These are phyloP conservation scores for Clarireedia monteithiana DNA, from an alignment of 2,329 filamentous ascomycete genomes.

Conservation along the genomic window DNA sequence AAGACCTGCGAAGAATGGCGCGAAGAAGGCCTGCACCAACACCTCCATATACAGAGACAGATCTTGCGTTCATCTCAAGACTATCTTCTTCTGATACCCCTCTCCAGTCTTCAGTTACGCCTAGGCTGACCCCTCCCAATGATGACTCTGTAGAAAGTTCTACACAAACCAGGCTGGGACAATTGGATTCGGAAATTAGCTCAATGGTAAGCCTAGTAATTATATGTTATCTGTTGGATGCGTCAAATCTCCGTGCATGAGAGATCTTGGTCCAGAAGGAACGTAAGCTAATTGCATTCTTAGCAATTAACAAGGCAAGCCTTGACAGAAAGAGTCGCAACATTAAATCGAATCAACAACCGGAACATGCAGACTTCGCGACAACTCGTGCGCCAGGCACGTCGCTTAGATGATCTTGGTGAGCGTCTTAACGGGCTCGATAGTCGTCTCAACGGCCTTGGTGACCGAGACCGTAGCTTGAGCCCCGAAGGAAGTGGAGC, in stretches of 20 bases:
- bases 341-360: not conserved
- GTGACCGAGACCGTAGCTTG: conserved; percentile 63
- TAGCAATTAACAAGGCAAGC: conserved; percentile 5
- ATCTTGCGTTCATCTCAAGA: conserved; percentile 15
- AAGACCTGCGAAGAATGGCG: conserved; percentile 18
- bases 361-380: not conserved
- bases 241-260: not conserved
- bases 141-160: not conserved
- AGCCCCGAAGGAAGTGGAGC: conserved; percentile 56
- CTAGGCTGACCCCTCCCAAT: conserved; percentile 6
- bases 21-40: conserved; percentile 19
- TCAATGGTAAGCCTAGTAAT: not conserved
- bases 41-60: conserved; percentile 19
- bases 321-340: conserved; percentile 10
- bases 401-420: conserved; percentile 6
- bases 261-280: not conserved
- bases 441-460: not conserved
- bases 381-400: conserved; percentile 1
- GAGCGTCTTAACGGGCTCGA: not conserved
- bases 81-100: conserved; percentile 10
- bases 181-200: not conserved
- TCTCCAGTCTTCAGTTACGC: conserved; percentile 12
- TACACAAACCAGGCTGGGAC: not conserved
- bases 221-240: not conserved
- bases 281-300: not conserved